These are phyloP conservation scores for Ananas comosus DNA, from an alignment of 176 grass and related monocot species.

Conservation along the genomic window DNA sequence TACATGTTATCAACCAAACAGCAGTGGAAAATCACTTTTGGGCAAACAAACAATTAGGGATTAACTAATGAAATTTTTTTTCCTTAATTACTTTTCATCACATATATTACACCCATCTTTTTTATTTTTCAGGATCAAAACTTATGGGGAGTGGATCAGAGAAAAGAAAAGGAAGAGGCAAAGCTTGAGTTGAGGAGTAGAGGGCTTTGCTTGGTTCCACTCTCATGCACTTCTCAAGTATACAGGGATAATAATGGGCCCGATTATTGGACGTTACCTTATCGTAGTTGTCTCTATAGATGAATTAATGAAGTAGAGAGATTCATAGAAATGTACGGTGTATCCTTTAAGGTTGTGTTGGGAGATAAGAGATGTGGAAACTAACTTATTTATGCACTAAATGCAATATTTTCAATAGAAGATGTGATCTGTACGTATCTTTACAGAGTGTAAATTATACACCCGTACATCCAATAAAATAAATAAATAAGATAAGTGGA, in stretches of 20 bases:
- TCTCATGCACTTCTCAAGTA: slow-evolving; percentile 52
- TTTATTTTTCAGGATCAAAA: slow-evolving; percentile 27
- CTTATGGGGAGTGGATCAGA: slow-evolving; percentile 43
- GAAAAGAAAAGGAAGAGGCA: slow-evolving; percentile 41
- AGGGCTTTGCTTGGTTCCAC: slow-evolving; percentile 80
- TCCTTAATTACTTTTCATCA: background rate
- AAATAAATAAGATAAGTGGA: too few relatives aligned
- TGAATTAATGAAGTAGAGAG: slow-evolving; percentile 16
- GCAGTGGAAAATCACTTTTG: too few relatives aligned
- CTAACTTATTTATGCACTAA: too few relatives aligned
- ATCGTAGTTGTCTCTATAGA: slow-evolving; percentile 65
- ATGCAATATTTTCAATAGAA: too few relatives aligned
- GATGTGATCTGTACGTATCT: too few relatives aligned
- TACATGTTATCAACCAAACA: too few relatives aligned
- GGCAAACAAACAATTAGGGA: too few relatives aligned
- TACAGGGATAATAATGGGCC: slow-evolving; percentile 54
- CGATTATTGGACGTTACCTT: slow-evolving; percentile 80
- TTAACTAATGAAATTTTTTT: background rate
- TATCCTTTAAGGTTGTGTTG: too few relatives aligned
- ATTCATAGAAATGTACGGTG: too few relatives aligned
- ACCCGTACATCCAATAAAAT: too few relatives aligned
- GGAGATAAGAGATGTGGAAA: too few relatives aligned
- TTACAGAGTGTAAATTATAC: too few relatives aligned
- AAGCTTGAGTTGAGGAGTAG: slow-evolving; percentile 58
- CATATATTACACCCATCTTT: background rate